Evolutionary conservation across 148 eudicot species (phyloP).

Genomic region (Tetragonia tetragonoides): DNA sequence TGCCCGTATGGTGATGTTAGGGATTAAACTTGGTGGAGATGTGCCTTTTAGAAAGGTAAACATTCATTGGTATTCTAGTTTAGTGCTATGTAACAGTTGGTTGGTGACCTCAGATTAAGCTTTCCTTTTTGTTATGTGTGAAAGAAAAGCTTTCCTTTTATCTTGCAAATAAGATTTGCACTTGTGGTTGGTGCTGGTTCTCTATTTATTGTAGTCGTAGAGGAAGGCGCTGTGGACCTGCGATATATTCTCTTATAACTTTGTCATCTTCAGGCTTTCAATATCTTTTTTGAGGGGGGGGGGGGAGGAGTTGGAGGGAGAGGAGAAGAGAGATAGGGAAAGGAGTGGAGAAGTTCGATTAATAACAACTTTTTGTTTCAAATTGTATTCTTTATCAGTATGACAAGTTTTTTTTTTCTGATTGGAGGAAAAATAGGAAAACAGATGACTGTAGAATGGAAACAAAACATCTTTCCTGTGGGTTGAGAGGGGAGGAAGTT

Average conservation of each 20-base stretch:
- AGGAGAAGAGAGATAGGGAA: not conserved
- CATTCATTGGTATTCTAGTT: not conserved
- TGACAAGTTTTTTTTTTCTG: no score
- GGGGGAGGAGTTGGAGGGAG: not conserved
- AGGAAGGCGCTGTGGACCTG: not conserved
- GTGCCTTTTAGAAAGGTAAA: conserved; percentile 85
- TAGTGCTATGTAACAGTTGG: not conserved
- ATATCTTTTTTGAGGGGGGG: not conserved
- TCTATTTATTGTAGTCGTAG: not conserved
- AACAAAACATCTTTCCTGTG: not conserved
- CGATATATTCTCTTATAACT: not conserved
- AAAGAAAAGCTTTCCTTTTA: not conserved
- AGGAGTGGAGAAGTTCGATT: not conserved
- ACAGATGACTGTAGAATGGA: no score
- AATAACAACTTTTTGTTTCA: not conserved
- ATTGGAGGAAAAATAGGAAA: not conserved
- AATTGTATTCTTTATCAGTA: not conserved
- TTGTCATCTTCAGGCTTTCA: not conserved
- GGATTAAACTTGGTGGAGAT: conserved; percentile 78
- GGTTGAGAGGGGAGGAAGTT: not conserved
- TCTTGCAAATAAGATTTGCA: not conserved
- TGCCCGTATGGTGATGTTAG: conserved; percentile 96
- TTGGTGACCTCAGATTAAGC: not conserved
- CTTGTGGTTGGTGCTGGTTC: not conserved
- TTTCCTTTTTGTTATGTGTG: not conserved